These are phyloP conservation scores for Ophiocordyceps camponoti-floridani DNA, from an alignment of 2,329 filamentous ascomycete species.

Conservation along the genomic window DNA sequence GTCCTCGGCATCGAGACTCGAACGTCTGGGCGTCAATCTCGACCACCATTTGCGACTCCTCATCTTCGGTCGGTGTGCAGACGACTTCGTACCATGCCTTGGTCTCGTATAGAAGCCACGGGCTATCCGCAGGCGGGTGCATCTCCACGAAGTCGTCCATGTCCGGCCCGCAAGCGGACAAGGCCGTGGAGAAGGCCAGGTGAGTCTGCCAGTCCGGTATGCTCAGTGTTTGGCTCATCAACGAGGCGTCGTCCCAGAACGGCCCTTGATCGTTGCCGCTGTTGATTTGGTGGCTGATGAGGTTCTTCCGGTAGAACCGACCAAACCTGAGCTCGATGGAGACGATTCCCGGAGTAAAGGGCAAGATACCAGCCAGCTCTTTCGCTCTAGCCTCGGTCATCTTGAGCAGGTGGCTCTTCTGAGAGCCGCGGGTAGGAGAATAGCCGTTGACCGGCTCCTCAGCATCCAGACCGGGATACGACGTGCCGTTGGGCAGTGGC, in stretches of 20 bases:
- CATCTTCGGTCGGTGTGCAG: slow-evolving; percentile 3
- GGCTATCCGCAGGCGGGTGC: slow-evolving; percentile 1
- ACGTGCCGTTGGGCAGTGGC: neutral
- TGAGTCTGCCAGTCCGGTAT: neutral
- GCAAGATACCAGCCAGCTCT: slow-evolving; percentile 6
- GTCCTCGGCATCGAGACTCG: slow-evolving; percentile 6
- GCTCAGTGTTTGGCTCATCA: slow-evolving; percentile 4
- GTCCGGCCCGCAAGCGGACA: slow-evolving; percentile 11
- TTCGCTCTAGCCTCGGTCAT: slow-evolving; percentile 3
- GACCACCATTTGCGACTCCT: slow-evolving; percentile 4
- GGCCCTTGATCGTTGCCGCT: slow-evolving; percentile 4
- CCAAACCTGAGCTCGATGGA: slow-evolving; percentile 11
- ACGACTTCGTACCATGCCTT: slow-evolving; percentile 10
- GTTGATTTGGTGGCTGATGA: slow-evolving; percentile 5
- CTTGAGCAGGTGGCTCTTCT: slow-evolving; percentile 3
- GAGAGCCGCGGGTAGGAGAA: neutral
- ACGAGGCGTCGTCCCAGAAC: slow-evolving; percentile 2
- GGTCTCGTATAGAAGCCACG: slow-evolving; percentile 6
- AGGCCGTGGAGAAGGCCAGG: slow-evolving; percentile 10
- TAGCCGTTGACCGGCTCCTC: neutral
- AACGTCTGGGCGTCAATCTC: slow-evolving; percentile 11
- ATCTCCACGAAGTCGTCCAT: slow-evolving; percentile 6
- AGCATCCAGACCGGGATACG: neutral
- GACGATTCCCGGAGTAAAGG: slow-evolving; percentile 8
- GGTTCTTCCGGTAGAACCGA: slow-evolving; percentile 10